A percentile compares a stretch with the other conserved stretches of the same genome.
Conservation (phyloP, 352 stramenopile genomes). For the Phytophthora pini region DNA sequence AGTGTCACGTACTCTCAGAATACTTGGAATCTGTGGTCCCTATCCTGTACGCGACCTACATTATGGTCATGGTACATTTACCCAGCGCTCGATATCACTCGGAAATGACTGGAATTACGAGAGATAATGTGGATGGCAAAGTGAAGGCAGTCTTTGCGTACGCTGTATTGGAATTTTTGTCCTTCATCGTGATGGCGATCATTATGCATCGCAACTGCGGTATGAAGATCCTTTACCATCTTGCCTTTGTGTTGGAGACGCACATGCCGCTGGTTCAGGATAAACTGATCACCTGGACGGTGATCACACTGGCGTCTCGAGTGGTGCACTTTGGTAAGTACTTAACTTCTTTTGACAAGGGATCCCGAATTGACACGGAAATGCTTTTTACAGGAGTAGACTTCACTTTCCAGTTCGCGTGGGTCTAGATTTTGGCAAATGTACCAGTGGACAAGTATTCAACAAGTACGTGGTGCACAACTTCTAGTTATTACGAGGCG, state of each 20-base stretch:
- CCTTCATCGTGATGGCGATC: slow-evolving; percentile 14
- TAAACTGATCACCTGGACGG: slow-evolving; percentile 10
- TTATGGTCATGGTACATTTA: slow-evolving; percentile 21
- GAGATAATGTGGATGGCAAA: neutral
- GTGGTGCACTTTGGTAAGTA: slow-evolving; percentile 13
- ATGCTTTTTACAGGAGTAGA: slow-evolving; percentile 14
- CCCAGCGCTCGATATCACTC: slow-evolving; percentile 23
- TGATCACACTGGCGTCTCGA: slow-evolving; percentile 6
- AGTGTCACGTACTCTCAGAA: slow-evolving; percentile 42
- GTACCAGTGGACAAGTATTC: too few species aligned
- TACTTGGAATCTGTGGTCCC: slow-evolving; percentile 43
- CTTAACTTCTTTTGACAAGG: too few species aligned
- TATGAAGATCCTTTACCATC: slow-evolving; percentile 20
- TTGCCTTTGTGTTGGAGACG: slow-evolving; percentile 39
- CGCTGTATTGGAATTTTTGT: slow-evolving; percentile 26
- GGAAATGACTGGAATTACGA: slow-evolving; percentile 12
- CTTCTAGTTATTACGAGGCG: too few species aligned
- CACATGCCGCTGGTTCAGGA: slow-evolving; percentile 24
- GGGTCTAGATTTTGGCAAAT: neutral
- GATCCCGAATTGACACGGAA: too few species aligned
- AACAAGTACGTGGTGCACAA: too few species aligned
- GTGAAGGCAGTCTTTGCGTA: slow-evolving; percentile 20
- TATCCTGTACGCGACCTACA: slow-evolving; percentile 25
- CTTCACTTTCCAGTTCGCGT: slow-evolving; percentile 22
- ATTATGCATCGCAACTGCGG: slow-evolving; percentile 17